phyloP scores from a whole-genome alignment of 129 eudicot species.

The Pulicaria dysenterica region DNA sequence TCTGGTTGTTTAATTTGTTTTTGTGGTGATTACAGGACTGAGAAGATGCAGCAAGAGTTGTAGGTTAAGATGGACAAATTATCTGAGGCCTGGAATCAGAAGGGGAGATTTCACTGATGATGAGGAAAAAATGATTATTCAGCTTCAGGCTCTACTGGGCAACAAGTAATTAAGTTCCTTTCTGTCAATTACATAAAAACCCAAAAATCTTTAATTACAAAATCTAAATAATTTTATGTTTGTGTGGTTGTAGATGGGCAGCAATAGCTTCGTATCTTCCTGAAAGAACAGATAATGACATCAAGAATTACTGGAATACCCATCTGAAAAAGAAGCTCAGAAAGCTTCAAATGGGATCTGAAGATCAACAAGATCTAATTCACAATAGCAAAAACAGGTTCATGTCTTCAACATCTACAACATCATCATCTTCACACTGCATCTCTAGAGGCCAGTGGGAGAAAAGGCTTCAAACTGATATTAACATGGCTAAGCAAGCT shows the following conservation, averaged over 20 bases:
- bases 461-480: constrained; percentile 59
- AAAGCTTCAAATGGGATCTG: constrained; percentile 48
- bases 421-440: constrained; percentile 44
- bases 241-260: constrained; percentile 56
- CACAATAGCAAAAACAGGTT: constrained; percentile 33
- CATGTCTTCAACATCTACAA: constrained; percentile 37
- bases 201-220: neutral
- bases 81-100: constrained; percentile 76
- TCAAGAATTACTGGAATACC: constrained; percentile 70
- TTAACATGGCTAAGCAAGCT: constrained; percentile 65
- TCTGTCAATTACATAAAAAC: too few relatives aligned
- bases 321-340: constrained; percentile 62
- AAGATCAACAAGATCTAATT: constrained; percentile 8
- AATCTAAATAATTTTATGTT: constrained; percentile 8
- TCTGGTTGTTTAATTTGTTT: neutral
- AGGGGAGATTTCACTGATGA: constrained; percentile 82
- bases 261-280: constrained; percentile 82
- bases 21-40: constrained; percentile 48
- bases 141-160: constrained; percentile 86
- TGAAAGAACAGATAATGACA: constrained; percentile 71
- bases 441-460: constrained; percentile 75
- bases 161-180: constrained; percentile 56
- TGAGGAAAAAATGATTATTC: constrained; percentile 85
- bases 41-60: constrained; percentile 88
- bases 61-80: constrained; percentile 89